Evolutionary conservation across 768 basidiomycete genomes (phyloP).

Genomic region (Lepiota venenata): DNA sequence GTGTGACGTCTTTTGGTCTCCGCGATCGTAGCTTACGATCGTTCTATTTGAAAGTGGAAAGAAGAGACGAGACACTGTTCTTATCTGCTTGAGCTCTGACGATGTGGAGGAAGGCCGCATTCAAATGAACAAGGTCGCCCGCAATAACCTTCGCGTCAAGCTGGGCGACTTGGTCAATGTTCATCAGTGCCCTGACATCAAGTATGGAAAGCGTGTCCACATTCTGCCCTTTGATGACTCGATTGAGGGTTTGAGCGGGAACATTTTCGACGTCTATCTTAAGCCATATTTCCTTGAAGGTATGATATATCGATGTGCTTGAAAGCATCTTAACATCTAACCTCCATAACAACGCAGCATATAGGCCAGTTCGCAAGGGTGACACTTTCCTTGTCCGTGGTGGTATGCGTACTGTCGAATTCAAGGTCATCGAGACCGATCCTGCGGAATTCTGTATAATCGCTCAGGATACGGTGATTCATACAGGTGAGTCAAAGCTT

Average conservation of each 20-base stretch:
- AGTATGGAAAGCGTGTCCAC: conserved; percentile 98
- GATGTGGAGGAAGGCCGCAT: conserved; percentile 98
- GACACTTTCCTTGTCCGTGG: conserved; percentile 99
- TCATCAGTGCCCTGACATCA: conserved; percentile 95
- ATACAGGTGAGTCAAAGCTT: conserved; percentile 55
- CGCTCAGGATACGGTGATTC: conserved; percentile 97
- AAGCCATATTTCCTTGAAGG: conserved; percentile 99
- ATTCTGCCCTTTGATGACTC: conserved; percentile 98
- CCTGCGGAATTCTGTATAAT: conserved; percentile 98
- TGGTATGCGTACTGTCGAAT: conserved; percentile 97
- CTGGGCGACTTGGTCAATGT: conserved; percentile 95
- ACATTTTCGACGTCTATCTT: conserved; percentile 98
- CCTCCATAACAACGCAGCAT: conserved; percentile 43
- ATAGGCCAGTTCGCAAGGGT: conserved; percentile 93
- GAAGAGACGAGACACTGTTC: conserved; percentile 95
- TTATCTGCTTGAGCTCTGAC: conserved; percentile 94
- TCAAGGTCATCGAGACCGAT: conserved; percentile 98
- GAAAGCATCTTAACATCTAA: background rate
- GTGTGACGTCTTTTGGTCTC: conserved; percentile 16
- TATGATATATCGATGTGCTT: conserved; percentile 27
- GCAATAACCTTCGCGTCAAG: conserved; percentile 97
- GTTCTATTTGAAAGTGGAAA: conserved; percentile 65
- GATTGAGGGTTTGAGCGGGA: conserved; percentile 94
- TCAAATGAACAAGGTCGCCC: conserved; percentile 99
- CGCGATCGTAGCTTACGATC: background rate